Conservation (phyloP, 208 protist genomes). For the Trypanosoma scelopori region DNA sequence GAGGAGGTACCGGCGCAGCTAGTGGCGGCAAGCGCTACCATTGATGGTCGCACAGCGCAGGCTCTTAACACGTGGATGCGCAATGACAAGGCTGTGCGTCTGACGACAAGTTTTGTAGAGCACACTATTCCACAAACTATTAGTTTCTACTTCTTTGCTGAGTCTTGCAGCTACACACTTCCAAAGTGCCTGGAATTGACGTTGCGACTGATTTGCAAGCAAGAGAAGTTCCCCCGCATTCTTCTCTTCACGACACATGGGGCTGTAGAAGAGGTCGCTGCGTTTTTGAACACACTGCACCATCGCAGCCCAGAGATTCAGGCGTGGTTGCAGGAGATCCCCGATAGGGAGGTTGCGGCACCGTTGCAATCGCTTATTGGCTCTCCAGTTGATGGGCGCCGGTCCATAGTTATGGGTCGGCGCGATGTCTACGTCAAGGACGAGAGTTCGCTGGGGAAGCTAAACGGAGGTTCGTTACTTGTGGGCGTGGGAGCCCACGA, state of each 20-base stretch:
- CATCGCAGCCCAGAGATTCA: constrained; percentile 5
- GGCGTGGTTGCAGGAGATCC: constrained; percentile 14
- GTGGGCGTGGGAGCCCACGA: constrained; percentile 66
- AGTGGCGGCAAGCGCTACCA: constrained; percentile 81
- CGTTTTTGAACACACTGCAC: constrained; percentile 31
- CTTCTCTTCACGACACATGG: constrained; percentile 65
- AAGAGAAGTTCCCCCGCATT: constrained; percentile 57
- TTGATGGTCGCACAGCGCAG: constrained; percentile 83
- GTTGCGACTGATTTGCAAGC: constrained; percentile 73
- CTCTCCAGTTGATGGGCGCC: neutral
- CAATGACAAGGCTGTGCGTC: constrained; percentile 85
- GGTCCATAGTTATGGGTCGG: constrained; percentile 31
- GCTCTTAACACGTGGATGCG: constrained; percentile 85
- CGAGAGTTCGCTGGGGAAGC: constrained; percentile 60
- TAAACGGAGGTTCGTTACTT: constrained; percentile 61
- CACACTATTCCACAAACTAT: constrained; percentile 80
- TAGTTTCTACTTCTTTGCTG: constrained; percentile 80
- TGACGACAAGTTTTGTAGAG: constrained; percentile 90
- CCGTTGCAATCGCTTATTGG: constrained; percentile 28
- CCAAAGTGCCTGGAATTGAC: constrained; percentile 38
- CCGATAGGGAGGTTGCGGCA: constrained; percentile 26
- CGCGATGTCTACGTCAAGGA: constrained; percentile 78
- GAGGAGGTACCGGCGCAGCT: constrained; percentile 89
- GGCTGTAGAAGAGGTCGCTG: constrained; percentile 38
- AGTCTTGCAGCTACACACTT: constrained; percentile 39